Conservation (phyloP, 2,329 filamentous ascomycete species). For the Chaetomiaceae sp. region DNA sequence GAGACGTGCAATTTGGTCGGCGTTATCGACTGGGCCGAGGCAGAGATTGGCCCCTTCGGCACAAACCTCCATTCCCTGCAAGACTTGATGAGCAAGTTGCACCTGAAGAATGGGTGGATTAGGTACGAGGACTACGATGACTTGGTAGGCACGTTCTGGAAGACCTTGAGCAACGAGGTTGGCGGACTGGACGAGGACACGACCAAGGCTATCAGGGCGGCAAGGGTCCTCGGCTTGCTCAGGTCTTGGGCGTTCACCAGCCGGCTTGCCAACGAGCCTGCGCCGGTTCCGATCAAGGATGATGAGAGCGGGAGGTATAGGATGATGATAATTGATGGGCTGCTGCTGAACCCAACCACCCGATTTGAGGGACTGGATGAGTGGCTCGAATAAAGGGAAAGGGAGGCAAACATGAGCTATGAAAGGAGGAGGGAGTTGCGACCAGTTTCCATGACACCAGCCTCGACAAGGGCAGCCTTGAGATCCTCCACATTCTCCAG, state of each 20-base stretch:
- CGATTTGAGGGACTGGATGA: slow-evolving; percentile 15
- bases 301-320: slow-evolving; percentile 35
- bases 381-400: too few relatives aligned
- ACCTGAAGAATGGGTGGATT: slow-evolving; percentile 33
- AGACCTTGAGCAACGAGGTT: slow-evolving; percentile 28
- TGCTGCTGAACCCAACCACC: slow-evolving; percentile 33
- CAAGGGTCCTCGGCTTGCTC: slow-evolving; percentile 33
- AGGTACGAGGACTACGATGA: slow-evolving; percentile 32
- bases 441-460: too few relatives aligned
- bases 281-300: slow-evolving; percentile 31
- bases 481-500: too few relatives aligned
- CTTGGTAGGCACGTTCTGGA: slow-evolving; percentile 33
- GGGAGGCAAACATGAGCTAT: too few relatives aligned
- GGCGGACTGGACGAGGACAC: slow-evolving; percentile 28
- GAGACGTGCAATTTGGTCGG: slow-evolving; percentile 34
- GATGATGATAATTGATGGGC: slow-evolving; percentile 35
- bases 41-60: slow-evolving; percentile 37
- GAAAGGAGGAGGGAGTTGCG: too few relatives aligned
- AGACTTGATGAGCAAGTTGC: slow-evolving; percentile 32
- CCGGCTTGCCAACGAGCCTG: slow-evolving; percentile 34
- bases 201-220: slow-evolving; percentile 28
- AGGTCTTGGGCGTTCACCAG: slow-evolving; percentile 35
- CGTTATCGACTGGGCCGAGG: slow-evolving; percentile 41
- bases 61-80: slow-evolving; percentile 35
- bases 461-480: too few relatives aligned